Evolutionary conservation across 768 basidiomycete species (phyloP).

Genomic region (Leccinum longicurvipes): DNA sequence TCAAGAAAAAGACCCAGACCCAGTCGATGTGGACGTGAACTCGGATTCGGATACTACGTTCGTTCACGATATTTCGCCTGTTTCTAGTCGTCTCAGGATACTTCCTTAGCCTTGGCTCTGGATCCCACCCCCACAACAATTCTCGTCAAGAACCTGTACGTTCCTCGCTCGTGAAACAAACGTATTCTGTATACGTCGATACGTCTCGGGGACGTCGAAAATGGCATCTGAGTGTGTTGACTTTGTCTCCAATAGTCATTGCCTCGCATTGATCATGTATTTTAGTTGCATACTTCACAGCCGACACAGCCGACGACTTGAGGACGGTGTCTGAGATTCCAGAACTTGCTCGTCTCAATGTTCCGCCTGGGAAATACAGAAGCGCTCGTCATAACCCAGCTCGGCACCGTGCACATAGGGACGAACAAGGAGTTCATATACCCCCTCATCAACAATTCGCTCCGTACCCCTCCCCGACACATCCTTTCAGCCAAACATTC

Average conservation of each 20-base stretch:
- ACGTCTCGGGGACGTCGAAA: slow-evolving; percentile 64
- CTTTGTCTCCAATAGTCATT: slow-evolving; percentile 2
- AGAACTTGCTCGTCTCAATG: slow-evolving; percentile 47
- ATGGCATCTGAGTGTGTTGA: slow-evolving; percentile 72
- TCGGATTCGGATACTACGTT: slow-evolving; percentile 53
- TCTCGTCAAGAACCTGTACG: slow-evolving; percentile 31
- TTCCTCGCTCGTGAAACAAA: slow-evolving; percentile 70
- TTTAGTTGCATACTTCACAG: slow-evolving; percentile 75
- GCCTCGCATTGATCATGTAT: slow-evolving; percentile 1
- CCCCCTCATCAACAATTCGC: slow-evolving; percentile 25
- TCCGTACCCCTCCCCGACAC: slow-evolving; percentile 32
- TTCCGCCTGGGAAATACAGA: slow-evolving; percentile 59
- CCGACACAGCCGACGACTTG: slow-evolving; percentile 55
- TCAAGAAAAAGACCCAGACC: slow-evolving; percentile 58
- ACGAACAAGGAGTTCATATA: slow-evolving; percentile 17
- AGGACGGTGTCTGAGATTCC: slow-evolving; percentile 58
- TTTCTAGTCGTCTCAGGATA: slow-evolving; percentile 2
- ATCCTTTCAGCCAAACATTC: slow-evolving; percentile 8
- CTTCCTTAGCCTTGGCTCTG: slow-evolving; percentile 28
- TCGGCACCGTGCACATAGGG: slow-evolving; percentile 33
- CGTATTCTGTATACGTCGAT: slow-evolving; percentile 76
- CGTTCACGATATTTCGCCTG: slow-evolving; percentile 16
- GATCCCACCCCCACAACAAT: slow-evolving; percentile 26
- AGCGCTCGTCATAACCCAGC: slow-evolving; percentile 61
- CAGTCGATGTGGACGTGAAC: slow-evolving; percentile 44